Percentiles rank a stretch among this genome's conserved stretches.
Conservation (phyloP, 2,329 filamentous ascomycete species). For the Apiospora rasikravindrae region DNA sequence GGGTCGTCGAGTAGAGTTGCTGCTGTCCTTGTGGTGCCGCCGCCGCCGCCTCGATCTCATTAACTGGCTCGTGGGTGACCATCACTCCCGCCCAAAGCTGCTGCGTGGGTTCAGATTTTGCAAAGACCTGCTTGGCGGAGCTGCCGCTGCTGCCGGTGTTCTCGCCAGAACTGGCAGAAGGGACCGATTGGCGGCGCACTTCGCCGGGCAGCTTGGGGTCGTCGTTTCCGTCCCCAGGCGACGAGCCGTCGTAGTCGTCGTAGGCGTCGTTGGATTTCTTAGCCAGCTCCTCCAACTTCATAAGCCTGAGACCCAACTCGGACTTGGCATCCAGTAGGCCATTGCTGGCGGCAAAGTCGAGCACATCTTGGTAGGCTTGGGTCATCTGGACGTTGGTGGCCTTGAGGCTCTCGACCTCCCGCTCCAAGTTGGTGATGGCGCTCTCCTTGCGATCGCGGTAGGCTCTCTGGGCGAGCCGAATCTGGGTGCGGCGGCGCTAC, state of each 20-base stretch:
- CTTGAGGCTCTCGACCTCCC: conserved; percentile 72
- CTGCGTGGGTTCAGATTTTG: neutral
- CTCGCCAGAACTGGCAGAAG: neutral
- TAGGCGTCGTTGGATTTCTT: conserved; percentile 51
- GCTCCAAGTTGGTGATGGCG: conserved; percentile 75
- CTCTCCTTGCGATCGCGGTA: conserved; percentile 86
- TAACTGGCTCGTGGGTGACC: conserved; percentile 30
- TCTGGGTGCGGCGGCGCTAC: conserved; percentile 83
- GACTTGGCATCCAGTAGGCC: conserved; percentile 61
- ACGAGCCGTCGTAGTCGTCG: conserved; percentile 43
- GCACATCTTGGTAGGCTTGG: conserved; percentile 70
- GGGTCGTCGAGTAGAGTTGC: conserved; percentile 1
- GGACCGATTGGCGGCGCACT: neutral
- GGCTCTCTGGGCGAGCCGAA: conserved; percentile 82
- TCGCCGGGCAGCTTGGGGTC: conserved; percentile 14
- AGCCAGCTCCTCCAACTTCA: conserved; percentile 62
- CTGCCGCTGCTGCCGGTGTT: conserved; percentile 19
- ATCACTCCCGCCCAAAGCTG: conserved; percentile 36
- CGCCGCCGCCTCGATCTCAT: conserved; percentile 22
- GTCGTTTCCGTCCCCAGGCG: conserved; percentile 31
- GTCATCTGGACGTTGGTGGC: conserved; percentile 76
- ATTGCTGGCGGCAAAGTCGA: conserved; percentile 63
- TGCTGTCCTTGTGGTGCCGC: conserved; percentile 20
- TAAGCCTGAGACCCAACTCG: conserved; percentile 62
- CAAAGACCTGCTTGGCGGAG: neutral